Evolutionary conservation across 2,329 filamentous ascomycete species (phyloP).

Genomic region (Neopestalotiopsis sp.): DNA sequence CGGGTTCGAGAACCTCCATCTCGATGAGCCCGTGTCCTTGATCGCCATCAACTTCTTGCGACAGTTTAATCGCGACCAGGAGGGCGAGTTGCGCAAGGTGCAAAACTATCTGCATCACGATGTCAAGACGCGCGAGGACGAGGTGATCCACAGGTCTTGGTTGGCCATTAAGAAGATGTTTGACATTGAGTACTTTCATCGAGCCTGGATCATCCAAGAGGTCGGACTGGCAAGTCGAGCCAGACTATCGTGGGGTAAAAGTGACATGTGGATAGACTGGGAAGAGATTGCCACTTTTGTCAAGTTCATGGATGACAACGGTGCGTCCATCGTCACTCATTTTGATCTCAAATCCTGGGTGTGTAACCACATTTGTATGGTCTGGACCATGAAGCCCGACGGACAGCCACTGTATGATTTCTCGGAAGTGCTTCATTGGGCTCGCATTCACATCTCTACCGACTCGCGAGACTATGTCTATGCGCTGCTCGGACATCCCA

Average conservation of each 20-base stretch:
- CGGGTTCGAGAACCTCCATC: constrained; percentile 5
- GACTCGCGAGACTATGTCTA: constrained; percentile 16
- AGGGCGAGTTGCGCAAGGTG: constrained; percentile 1
- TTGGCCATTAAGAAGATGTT: constrained; percentile 11
- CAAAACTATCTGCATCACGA: constrained; percentile 11
- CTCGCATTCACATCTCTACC: constrained; percentile 14
- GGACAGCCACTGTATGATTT: constrained; percentile 1
- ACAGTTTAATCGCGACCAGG: constrained; percentile 6
- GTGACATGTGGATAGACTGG: constrained; percentile 2
- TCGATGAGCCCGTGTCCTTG: constrained; percentile 3
- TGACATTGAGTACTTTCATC: constrained; percentile 16
- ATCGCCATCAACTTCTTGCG: constrained; percentile 14
- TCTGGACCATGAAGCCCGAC: constrained; percentile 12
- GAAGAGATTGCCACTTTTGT: constrained; percentile 5
- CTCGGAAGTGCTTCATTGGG: constrained; percentile 10
- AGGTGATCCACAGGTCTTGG: constrained; percentile 13
- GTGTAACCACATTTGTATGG: constrained; percentile 11
- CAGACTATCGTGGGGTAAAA: constrained; percentile 3
- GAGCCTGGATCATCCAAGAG: constrained; percentile 15
- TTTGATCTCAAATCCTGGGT: constrained; percentile 15
- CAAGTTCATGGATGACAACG: constrained; percentile 6
- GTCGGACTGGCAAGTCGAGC: constrained; percentile 2
- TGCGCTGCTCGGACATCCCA: constrained; percentile 12
- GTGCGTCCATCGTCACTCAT: background rate
- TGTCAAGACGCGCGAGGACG: constrained; percentile 9